Base-by-base conservation (phyloP, 2,329 filamentous ascomycete species). In the Triangularia verruculosa region DNA sequence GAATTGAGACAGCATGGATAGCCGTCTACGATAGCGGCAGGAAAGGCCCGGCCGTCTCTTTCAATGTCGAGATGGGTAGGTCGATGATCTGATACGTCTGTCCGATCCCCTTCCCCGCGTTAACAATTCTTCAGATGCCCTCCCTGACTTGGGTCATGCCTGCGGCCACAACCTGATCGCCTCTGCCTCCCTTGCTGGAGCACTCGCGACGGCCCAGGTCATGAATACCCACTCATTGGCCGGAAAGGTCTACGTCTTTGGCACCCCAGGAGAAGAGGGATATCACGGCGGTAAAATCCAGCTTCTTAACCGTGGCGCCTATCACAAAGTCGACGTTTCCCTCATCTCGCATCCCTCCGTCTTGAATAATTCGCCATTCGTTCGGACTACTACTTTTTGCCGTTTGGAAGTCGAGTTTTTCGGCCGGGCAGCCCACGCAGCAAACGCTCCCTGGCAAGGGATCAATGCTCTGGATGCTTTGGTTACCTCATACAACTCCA, bases 381-480 rank as follows among this genome's bases (percentile, higher is more conserved):
- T 83, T 63, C 77, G 80, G 1, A 86, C 83, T 0, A 79, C 81
- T 3, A 83, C 83, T 4, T 85, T 81, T 67, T 70, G 74, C 4
- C 74, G 76, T 51, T 78, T 86, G 66, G 78, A 77, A 20, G 82
- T 82, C 0, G 80, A 81, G 15, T 87, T 84, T 66, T 78, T 78
- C 1, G 86, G 85, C 1, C 79, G 78, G 58, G 81, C 80, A 61
- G 83, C 85, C 0, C 85, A 87, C 66, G 84, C 84, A 0, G 84
- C 81, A 0, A 80, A 80, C 2, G 80, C 76, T n/a, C 85, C 84
- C 0, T 87, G 84, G 84, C 76, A 83, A 4, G 85, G 85, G 0
- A 78, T 83, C 67, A 87, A 88, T 69, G 85, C 85, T 0, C 78
- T 87, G 0, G 85, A 88, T 67, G 84, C 84, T 0, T 69, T 85